These are phyloP conservation scores for Cyclotella cryptica DNA, from an alignment of 108 stramenopile species.

Conservation along the genomic window DNA sequence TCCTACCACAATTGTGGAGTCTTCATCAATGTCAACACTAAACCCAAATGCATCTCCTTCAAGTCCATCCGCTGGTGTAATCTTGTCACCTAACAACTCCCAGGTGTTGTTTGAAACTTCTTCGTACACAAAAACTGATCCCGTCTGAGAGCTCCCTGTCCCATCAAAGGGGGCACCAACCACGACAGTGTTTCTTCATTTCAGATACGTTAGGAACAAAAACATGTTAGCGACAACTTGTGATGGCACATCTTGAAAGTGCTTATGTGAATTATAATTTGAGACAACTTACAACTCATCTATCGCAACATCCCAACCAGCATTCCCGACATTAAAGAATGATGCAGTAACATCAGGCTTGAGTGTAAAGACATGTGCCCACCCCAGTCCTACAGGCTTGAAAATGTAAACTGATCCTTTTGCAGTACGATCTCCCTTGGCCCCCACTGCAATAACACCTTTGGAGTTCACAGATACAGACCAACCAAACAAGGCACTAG, in stretches of 20 bases:
- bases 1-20: slow-evolving; percentile 9
- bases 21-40: slow-evolving; percentile 30
- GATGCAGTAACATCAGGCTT: slow-evolving; percentile 8
- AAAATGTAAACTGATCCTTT: slow-evolving; percentile 28
- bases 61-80: slow-evolving; percentile 4
- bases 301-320: slow-evolving; percentile 29
- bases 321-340: slow-evolving; percentile 18
- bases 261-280: background rate
- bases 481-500: slow-evolving; percentile 30
- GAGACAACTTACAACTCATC: slow-evolving; percentile 3
- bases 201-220: no score
- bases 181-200: slow-evolving; percentile 9
- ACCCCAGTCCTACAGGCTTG: background rate
- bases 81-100: background rate
- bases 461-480: slow-evolving; percentile 28
- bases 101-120: slow-evolving; percentile 9
- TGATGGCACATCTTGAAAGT: no score
- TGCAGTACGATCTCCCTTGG: slow-evolving; percentile 13
- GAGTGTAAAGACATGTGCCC: slow-evolving; percentile 17
- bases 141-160: background rate
- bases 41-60: slow-evolving; percentile 27
- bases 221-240: background rate
- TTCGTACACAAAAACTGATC: slow-evolving; percentile 25
- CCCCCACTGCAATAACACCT: slow-evolving; percentile 22
- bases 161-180: slow-evolving; percentile 34